These are phyloP conservation scores for Sporothrix pallida DNA, from an alignment of 2,329 filamentous ascomycete genomes.

Conservation along the genomic window DNA sequence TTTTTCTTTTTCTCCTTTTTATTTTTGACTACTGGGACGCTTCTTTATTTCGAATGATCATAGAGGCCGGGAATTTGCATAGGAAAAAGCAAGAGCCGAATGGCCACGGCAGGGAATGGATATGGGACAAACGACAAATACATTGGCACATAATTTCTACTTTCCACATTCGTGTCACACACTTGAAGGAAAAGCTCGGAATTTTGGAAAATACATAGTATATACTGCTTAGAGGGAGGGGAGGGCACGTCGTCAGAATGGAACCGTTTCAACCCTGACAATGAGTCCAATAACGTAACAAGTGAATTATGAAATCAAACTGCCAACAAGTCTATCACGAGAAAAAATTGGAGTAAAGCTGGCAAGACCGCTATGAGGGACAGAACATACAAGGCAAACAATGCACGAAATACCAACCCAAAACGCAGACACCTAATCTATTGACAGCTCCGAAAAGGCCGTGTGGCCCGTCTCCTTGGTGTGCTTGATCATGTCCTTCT, in stretches of 20 bases:
- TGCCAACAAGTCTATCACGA: constrained; percentile 4
- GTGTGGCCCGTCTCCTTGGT: constrained; percentile 67
- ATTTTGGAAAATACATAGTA: neutral
- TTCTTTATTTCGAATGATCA: neutral
- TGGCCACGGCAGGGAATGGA: neutral
- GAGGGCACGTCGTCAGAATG: neutral
- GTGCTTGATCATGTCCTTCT: constrained; percentile 67
- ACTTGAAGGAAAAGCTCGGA: too few relatives aligned
- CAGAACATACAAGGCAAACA: neutral
- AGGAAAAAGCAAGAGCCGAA: constrained; percentile 1
- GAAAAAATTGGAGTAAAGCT: neutral
- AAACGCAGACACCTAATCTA: constrained; percentile 20
- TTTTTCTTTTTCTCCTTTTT: neutral
- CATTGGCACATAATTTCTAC: neutral
- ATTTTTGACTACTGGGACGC: neutral
- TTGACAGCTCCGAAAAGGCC: constrained; percentile 46
- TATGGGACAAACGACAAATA: neutral
- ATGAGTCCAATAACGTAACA: too few relatives aligned
- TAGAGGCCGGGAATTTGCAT: constrained; percentile 15
- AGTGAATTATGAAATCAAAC: neutral
- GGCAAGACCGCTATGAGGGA: constrained; percentile 14
- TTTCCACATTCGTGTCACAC: too few relatives aligned
- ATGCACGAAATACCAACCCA: neutral
- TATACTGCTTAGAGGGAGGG: neutral
- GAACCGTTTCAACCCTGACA: neutral